A percentile compares a stretch with the other conserved stretches of the same genome.
Evolutionary conservation across 2,329 filamentous ascomycete species (phyloP).

Genomic region (Trichoderma sp.): DNA sequence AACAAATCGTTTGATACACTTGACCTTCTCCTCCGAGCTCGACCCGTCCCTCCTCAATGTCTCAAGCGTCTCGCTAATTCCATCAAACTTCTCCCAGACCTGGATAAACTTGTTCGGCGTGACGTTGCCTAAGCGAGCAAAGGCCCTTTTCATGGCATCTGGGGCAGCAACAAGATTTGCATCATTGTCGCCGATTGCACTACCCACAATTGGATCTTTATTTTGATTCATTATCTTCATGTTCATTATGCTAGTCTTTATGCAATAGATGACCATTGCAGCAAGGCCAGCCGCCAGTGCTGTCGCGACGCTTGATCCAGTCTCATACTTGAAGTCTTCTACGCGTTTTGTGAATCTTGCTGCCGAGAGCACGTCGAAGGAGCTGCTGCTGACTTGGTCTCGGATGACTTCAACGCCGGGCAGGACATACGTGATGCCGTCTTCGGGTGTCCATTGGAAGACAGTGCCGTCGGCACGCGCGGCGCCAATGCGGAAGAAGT

Average conservation of each 20-base stretch:
- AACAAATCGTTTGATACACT: not conserved
- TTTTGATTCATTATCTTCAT: not conserved
- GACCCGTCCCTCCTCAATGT: not conserved
- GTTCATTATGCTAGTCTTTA: constrained; percentile 28
- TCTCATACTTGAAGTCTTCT: constrained; percentile 27
- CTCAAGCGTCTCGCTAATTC: not conserved
- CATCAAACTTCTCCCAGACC: not conserved
- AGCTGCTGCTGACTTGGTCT: not conserved
- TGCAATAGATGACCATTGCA: constrained; percentile 37
- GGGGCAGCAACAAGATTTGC: not conserved
- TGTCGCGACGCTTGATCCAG: constrained; percentile 36
- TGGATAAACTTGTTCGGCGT: not conserved
- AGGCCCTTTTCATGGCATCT: not conserved
- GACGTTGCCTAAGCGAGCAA: not conserved
- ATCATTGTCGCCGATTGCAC: not conserved
- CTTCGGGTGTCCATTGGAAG: not conserved
- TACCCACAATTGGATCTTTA: not conserved
- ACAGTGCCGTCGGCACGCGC: not conserved
- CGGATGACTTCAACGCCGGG: not conserved
- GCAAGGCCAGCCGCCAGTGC: constrained; percentile 38
- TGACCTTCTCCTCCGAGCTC: not conserved
- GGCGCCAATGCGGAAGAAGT: not conserved
- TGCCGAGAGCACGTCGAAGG: not conserved
- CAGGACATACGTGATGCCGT: not conserved
- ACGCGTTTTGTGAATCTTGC: not conserved